Conservation (phyloP, 164 flowering plant genomes). For the Macadamia integrifolia region DNA sequence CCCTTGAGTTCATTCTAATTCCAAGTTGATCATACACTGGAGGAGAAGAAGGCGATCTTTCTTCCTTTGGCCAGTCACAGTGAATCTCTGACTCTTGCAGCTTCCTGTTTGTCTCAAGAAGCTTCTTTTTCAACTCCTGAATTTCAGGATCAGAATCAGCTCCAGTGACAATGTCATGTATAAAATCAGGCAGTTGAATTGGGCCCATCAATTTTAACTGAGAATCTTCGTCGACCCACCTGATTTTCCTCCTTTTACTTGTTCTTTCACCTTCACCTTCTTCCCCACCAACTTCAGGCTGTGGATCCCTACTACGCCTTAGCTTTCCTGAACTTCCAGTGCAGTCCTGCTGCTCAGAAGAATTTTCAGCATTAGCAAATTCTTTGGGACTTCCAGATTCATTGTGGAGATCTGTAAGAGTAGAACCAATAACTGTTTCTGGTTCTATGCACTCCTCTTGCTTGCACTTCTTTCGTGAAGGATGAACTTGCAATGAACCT, state of each 20-base stretch:
- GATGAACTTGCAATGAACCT: constrained; percentile 3
- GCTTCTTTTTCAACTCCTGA: constrained; percentile 16
- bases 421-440: constrained; percentile 5
- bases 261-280: constrained; percentile 17
- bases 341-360: constrained; percentile 18
- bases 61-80: constrained; percentile 17
- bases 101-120: constrained; percentile 20
- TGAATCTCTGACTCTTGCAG: constrained; percentile 16
- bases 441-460: constrained; percentile 13
- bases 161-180: constrained; percentile 3
- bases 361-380: constrained; percentile 5
- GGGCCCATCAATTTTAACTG: constrained; percentile 37
- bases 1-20: constrained; percentile 22
- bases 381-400: constrained; percentile 6
- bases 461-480: constrained; percentile 17
- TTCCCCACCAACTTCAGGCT: constrained; percentile 15
- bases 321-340: constrained; percentile 35
- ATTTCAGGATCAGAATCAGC: constrained; percentile 18
- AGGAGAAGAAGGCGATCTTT: constrained; percentile 25
- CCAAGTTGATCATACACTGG: constrained; percentile 18
- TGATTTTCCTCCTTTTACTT: constrained; percentile 29
- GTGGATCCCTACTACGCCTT: constrained; percentile 23
- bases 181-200: constrained; percentile 33
- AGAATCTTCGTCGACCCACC: constrained; percentile 24
- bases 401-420: neutral